Percentiles rank a stretch among this genome's conserved stretches.
Evolutionary conservation across 1,139 yeast species (phyloP).

Genomic region (Diutina scorzettiae): DNA sequence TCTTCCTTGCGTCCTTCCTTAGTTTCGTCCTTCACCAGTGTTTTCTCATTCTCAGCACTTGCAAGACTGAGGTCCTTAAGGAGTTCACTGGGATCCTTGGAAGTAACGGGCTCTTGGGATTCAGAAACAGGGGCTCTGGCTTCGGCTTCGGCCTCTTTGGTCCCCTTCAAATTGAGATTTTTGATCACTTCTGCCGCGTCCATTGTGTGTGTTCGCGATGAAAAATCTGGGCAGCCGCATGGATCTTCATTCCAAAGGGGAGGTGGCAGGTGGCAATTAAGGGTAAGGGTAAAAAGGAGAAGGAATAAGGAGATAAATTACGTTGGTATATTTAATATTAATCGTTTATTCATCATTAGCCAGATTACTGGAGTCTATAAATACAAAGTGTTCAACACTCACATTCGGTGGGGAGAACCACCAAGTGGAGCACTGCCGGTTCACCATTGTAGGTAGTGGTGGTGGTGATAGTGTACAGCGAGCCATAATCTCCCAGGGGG

Average conservation of each 20-base stretch:
- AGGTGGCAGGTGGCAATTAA: too few species aligned
- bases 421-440: slow-evolving; percentile 2
- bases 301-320: too few species aligned
- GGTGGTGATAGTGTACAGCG: neutral
- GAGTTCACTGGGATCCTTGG: neutral
- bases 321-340: neutral
- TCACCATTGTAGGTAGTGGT: neutral
- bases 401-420: slow-evolving; percentile 6
- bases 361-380: too few species aligned
- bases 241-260: too few species aligned
- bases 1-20: neutral
- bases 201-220: too few species aligned
- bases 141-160: neutral
- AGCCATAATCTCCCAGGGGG: neutral
- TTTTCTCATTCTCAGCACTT: neutral
- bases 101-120: neutral
- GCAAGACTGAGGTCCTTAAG: neutral
- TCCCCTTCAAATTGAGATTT: neutral
- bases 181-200: neutral
- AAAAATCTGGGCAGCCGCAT: too few species aligned
- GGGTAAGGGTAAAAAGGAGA: too few species aligned
- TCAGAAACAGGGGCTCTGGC: neutral
- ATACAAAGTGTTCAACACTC: neutral
- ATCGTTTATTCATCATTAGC: slow-evolving; percentile 1
- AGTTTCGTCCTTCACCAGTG: neutral